Percentiles rank a stretch among this genome's conserved stretches.
phyloP scores from a whole-genome alignment of 164 flowering plant genomes.

The Berberis thunbergii region DNA sequence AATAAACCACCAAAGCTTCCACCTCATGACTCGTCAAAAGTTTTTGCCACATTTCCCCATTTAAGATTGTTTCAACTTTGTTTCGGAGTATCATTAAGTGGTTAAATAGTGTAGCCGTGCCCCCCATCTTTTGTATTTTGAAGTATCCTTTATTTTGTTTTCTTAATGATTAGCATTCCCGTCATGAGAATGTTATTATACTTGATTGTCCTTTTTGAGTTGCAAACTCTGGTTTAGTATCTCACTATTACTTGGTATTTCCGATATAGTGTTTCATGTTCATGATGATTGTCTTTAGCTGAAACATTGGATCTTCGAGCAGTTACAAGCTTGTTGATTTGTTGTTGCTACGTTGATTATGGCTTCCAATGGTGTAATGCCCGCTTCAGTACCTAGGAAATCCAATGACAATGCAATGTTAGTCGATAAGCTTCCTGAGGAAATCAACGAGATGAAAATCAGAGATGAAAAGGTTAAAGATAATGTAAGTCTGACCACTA shows the following conservation, averaged over 20 bases:
- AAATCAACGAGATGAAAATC: slow-evolving; percentile 62
- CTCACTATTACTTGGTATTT: background rate
- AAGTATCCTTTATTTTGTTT: no score
- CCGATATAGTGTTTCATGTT: slow-evolving; percentile 2
- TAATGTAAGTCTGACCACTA: no score
- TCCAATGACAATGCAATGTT: slow-evolving; percentile 25
- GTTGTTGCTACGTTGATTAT: slow-evolving; percentile 10
- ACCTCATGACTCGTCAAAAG: no score
- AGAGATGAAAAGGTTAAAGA: slow-evolving; percentile 51
- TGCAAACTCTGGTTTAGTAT: background rate
- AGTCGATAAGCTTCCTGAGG: slow-evolving; percentile 57
- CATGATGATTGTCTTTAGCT: background rate
- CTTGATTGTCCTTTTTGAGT: no score
- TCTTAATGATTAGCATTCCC: no score
- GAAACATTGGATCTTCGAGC: background rate
- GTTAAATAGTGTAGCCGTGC: no score
- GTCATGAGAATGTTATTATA: no score
- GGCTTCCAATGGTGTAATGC: slow-evolving; percentile 33
- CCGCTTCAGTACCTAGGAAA: slow-evolving; percentile 24
- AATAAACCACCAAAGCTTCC: no score
- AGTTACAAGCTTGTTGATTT: slow-evolving; percentile 3
- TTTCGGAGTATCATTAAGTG: no score
- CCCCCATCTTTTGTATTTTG: no score
- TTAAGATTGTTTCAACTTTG: no score
- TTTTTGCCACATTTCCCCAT: no score